phyloP scores from a whole-genome alignment of 192 early-diverging fungal genomes.

The Entomortierella lignicola region DNA sequence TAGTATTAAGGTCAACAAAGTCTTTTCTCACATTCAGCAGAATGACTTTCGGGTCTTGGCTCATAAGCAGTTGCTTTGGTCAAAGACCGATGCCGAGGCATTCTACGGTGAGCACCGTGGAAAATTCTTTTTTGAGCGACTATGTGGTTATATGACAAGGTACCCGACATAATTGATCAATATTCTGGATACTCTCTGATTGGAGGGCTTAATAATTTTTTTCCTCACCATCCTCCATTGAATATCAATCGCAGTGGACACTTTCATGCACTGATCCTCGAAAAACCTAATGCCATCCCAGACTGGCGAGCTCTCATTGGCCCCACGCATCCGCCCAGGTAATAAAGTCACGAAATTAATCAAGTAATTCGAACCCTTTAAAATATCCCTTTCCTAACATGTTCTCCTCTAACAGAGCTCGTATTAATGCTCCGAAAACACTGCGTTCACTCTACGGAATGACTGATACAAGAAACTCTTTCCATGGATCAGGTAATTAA shows the following conservation, averaged over 20 bases:
- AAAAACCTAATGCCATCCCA: conserved; percentile 65
- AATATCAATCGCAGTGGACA: conserved; percentile 58
- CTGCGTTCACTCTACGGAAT: conserved; percentile 73
- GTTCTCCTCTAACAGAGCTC: conserved; percentile 56
- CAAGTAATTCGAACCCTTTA: not conserved
- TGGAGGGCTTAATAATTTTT: not conserved
- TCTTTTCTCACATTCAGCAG: conserved; percentile 59
- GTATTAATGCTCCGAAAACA: conserved; percentile 62
- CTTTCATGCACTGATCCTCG: conserved; percentile 69
- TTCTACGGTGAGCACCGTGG: conserved; percentile 78
- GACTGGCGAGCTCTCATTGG: conserved; percentile 75
- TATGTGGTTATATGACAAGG: conserved; percentile 81
- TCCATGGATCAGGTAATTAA: conserved; percentile 74
- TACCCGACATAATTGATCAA: no score
- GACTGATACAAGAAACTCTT: conserved; percentile 81
- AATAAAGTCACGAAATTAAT: conserved; percentile 4
- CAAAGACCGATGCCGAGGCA: conserved; percentile 60
- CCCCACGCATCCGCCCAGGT: conserved; percentile 74
- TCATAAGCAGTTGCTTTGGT: conserved; percentile 63
- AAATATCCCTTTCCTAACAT: no score
- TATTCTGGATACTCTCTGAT: not conserved
- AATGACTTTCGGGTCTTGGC: conserved; percentile 56
- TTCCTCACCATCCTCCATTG: not conserved
- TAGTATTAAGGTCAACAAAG: conserved; percentile 50
- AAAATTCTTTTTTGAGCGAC: conserved; percentile 75